Evolutionary conservation across 768 basidiomycete genomes (phyloP).

Genomic region (Polyporus arcularius): DNA sequence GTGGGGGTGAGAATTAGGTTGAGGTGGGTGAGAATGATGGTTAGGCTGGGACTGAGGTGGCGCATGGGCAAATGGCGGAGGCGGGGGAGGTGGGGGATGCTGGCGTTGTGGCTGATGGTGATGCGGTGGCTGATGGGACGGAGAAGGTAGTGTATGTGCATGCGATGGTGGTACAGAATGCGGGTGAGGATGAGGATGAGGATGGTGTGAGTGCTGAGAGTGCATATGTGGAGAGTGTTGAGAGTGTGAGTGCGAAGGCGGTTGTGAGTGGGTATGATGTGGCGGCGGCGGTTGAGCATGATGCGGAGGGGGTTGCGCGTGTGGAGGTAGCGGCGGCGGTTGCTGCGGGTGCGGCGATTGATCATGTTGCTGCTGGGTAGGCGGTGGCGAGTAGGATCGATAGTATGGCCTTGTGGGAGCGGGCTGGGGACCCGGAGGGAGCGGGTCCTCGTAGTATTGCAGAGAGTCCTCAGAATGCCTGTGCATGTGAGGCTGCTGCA

Average conservation of each 20-base stretch:
- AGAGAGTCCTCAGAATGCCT: background rate
- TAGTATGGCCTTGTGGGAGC: background rate
- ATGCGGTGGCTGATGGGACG: background rate
- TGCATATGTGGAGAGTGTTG: background rate
- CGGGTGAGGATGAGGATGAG: slow-evolving; percentile 6
- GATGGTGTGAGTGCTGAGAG: background rate
- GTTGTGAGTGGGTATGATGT: background rate
- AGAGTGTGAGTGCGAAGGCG: background rate
- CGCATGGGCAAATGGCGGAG: no score
- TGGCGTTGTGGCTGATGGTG: no score
- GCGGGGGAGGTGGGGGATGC: no score
- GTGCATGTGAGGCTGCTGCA: slow-evolving; percentile 2
- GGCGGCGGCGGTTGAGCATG: slow-evolving; percentile 7
- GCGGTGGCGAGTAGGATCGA: background rate
- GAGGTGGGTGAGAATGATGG: background rate
- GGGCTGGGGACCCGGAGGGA: slow-evolving; percentile 1
- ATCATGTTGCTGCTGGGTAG: background rate
- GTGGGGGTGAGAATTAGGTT: background rate
- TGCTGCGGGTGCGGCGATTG: slow-evolving; percentile 8
- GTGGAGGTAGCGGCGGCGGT: slow-evolving; percentile 5
- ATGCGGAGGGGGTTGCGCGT: background rate
- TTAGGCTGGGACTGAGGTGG: no score
- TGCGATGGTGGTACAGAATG: background rate
- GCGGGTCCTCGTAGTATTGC: background rate
- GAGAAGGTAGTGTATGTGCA: background rate